A percentile compares a stretch with the other conserved stretches of the same genome.
These are phyloP conservation scores for Neurospora tetraspora DNA, from an alignment of 495 filamentous ascomycete species.

Conservation along the genomic window DNA sequence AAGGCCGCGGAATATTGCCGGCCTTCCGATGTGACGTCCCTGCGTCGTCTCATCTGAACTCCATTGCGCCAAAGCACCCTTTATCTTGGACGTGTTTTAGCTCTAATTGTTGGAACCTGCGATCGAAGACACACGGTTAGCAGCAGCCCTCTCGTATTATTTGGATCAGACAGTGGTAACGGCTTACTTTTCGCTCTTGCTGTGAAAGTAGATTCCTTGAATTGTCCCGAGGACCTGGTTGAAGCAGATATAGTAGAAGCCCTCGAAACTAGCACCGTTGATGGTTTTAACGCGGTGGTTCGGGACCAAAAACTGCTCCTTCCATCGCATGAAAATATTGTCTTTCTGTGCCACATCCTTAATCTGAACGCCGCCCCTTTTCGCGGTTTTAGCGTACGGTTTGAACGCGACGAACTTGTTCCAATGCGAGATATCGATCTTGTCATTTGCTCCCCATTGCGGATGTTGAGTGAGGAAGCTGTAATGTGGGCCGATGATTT, in stretches of 20 bases:
- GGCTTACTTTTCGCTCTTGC: constrained; percentile 88
- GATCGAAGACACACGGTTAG: neutral
- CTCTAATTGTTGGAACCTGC: constrained; percentile 85
- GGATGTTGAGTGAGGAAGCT: constrained; percentile 84
- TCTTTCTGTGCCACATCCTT: constrained; percentile 74
- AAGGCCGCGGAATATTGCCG: neutral
- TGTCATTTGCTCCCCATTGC: constrained; percentile 85
- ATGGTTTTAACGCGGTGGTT: constrained; percentile 87
- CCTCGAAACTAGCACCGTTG: constrained; percentile 90
- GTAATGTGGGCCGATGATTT: constrained; percentile 94
- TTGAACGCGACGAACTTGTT: constrained; percentile 77
- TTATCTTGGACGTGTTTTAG: constrained; percentile 75
- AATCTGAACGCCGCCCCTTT: constrained; percentile 43
- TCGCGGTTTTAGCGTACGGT: constrained; percentile 63
- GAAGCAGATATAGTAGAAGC: constrained; percentile 99
- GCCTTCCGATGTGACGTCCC: neutral
- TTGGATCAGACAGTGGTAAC: neutral
- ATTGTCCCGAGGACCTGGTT: constrained; percentile 80
- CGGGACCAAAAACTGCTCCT: constrained; percentile 95
- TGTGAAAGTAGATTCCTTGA: constrained; percentile 94
- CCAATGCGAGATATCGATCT: constrained; percentile 92
- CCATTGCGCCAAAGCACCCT: constrained; percentile 80
- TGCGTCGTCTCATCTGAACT: constrained; percentile 64
- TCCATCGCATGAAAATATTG: constrained; percentile 99
- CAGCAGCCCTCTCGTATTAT: neutral